Conservation (phyloP, 179 eudicot genomes). For the Corrigiola litoralis region DNA sequence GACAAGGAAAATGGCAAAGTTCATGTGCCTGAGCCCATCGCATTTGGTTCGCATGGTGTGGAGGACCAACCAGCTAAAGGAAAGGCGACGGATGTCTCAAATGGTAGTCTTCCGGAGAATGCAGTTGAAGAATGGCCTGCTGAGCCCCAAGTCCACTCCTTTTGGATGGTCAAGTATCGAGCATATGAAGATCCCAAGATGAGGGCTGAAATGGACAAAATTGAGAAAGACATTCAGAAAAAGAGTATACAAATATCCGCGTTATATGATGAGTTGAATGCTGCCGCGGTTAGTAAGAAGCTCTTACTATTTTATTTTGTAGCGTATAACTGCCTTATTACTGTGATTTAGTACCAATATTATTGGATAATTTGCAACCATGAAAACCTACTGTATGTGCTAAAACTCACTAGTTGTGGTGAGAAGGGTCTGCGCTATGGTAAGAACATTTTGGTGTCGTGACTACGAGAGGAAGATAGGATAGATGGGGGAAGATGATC, state of each 20-base stretch:
- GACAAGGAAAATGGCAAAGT: constrained; percentile 37
- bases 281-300: constrained; percentile 44
- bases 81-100: constrained; percentile 33
- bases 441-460: too few relatives aligned
- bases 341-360: not conserved
- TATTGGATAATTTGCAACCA: not conserved
- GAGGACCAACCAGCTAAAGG: constrained; percentile 41
- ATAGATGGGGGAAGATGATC: too few relatives aligned
- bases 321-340: not conserved
- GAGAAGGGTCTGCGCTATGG: too few relatives aligned
- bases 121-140: constrained; percentile 88
- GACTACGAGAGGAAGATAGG: too few relatives aligned
- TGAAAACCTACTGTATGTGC: too few relatives aligned
- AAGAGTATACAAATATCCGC: constrained; percentile 37
- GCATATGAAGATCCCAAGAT: constrained; percentile 57
- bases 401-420: too few relatives aligned
- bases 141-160: constrained; percentile 46
- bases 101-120: constrained; percentile 51
- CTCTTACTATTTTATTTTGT: not conserved
- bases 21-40: constrained; percentile 39
- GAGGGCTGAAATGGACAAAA: constrained; percentile 49
- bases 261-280: constrained; percentile 49
- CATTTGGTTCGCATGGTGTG: constrained; percentile 53
- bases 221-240: constrained; percentile 58
- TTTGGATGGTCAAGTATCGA: constrained; percentile 57